Evolutionary conservation across 192 early-diverging fungal genomes (phyloP).

Genomic region (Backusella parvicylindrica): DNA sequence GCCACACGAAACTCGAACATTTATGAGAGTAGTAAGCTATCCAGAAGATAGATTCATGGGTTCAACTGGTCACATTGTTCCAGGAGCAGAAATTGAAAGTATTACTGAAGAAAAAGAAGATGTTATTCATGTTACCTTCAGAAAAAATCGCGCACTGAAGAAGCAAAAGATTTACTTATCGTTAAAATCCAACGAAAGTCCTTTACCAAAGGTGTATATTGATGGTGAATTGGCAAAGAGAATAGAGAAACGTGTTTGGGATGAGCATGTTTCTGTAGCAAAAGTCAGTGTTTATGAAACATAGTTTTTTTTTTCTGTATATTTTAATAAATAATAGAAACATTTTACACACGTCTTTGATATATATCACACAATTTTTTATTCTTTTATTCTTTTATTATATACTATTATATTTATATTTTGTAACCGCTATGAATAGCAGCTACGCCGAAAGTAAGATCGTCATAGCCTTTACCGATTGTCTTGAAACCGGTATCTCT

Average conservation of each 20-base stretch:
- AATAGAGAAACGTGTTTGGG: neutral
- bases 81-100: slow-evolving; percentile 25
- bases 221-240: neutral
- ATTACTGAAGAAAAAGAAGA: neutral
- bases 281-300: neutral
- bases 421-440: slow-evolving; percentile 97
- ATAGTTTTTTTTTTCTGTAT: neutral
- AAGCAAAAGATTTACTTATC: neutral
- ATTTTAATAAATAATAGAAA: neutral
- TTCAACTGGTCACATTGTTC: slow-evolving; percentile 24
- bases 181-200: neutral
- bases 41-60: slow-evolving; percentile 17
- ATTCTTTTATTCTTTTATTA: neutral
- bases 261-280: slow-evolving; percentile 2
- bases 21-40: neutral
- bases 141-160: neutral
- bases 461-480: slow-evolving; percentile 86
- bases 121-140: neutral
- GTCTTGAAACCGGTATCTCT: slow-evolving; percentile 85
- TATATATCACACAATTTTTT: neutral
- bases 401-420: slow-evolving; percentile 48
- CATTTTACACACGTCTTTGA: no score
- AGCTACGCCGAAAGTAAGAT: slow-evolving; percentile 96
- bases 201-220: neutral
- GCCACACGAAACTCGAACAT: slow-evolving; percentile 21